A percentile compares a stretch with the other conserved stretches of the same genome.
Conservation (phyloP, 805 yeast genomes). For the Saturnispora ahearnii region DNA sequence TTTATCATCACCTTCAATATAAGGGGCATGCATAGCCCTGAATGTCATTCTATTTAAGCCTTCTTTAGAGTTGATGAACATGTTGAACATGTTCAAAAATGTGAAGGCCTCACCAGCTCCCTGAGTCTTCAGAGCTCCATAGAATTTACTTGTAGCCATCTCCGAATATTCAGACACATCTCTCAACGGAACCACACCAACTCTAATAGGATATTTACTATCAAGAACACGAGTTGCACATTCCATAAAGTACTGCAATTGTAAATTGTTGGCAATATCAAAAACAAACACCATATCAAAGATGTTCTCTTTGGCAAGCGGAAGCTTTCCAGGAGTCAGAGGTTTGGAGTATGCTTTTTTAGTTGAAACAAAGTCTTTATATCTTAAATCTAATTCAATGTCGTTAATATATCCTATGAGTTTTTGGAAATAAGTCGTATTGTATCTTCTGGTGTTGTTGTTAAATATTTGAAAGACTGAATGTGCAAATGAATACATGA, state of each 20-base stretch:
- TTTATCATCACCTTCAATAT: conserved; percentile 5
- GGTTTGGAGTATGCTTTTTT: conserved; percentile 37
- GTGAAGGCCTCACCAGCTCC: conserved; percentile 19
- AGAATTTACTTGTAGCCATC: conserved; percentile 21
- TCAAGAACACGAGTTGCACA: conserved; percentile 41
- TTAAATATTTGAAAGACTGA: conserved; percentile 8
- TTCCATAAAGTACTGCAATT: conserved; percentile 41
- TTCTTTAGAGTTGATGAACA: conserved; percentile 9
- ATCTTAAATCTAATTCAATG: conserved; percentile 53
- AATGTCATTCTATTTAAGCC: conserved; percentile 10
- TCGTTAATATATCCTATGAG: conserved; percentile 69
- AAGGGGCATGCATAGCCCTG: conserved; percentile 10
- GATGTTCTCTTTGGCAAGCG: conserved; percentile 62
- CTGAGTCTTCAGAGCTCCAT: conserved; percentile 12
- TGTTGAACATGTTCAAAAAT: conserved; percentile 18
- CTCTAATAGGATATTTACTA: conserved; percentile 61
- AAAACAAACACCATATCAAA: conserved; percentile 66
- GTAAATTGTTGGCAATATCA: conserved; percentile 45
- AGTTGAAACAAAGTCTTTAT: conserved; percentile 37
- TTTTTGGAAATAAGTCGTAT: conserved; percentile 16
- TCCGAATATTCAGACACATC: conserved; percentile 19
- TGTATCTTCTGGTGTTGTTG: conserved; percentile 19
- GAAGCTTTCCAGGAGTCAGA: conserved; percentile 50
- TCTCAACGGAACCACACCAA: conserved; percentile 71
- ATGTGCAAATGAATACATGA: conserved; percentile 34